phyloP scores from a whole-genome alignment of 2,329 filamentous ascomycete genomes.

The Trichophyton schoenleinii region DNA sequence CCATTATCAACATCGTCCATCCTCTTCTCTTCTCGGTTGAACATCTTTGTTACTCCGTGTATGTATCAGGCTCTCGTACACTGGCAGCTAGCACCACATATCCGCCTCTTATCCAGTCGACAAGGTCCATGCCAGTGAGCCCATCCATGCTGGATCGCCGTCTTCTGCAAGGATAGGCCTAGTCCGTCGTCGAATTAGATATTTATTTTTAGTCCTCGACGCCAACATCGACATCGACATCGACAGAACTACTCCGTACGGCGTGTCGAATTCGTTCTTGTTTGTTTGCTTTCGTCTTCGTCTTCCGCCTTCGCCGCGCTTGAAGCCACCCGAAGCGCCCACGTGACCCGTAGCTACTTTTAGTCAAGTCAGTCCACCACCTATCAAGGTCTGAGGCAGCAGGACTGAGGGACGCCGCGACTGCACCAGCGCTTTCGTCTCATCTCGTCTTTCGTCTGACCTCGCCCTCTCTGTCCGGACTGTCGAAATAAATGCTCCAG shows the following conservation, averaged over 20 bases:
- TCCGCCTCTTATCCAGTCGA: slow-evolving; percentile 2
- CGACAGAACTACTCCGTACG: no score
- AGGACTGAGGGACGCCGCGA: no score
- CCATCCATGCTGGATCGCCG: neutral
- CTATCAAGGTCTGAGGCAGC: no score
- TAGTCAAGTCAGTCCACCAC: no score
- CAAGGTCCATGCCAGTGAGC: slow-evolving; percentile 1
- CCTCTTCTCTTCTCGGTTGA: no score
- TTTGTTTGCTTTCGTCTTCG: no score
- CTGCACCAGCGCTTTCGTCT: neutral
- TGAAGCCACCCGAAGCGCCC: no score
- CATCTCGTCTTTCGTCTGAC: neutral
- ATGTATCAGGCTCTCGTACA: slow-evolving; percentile 1
- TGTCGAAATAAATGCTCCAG: neutral
- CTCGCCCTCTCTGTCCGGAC: neutral
- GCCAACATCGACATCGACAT: no score
- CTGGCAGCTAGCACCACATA: neutral
- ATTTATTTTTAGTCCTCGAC: neutral
- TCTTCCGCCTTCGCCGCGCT: no score
- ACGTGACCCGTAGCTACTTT: no score
- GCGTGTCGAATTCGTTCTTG: no score
- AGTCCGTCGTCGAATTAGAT: neutral
- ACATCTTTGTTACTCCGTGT: neutral
- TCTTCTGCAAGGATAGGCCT: neutral
- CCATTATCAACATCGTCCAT: no score